Conservation (phyloP, 768 basidiomycete genomes). For the Nidula microcarpa region DNA sequence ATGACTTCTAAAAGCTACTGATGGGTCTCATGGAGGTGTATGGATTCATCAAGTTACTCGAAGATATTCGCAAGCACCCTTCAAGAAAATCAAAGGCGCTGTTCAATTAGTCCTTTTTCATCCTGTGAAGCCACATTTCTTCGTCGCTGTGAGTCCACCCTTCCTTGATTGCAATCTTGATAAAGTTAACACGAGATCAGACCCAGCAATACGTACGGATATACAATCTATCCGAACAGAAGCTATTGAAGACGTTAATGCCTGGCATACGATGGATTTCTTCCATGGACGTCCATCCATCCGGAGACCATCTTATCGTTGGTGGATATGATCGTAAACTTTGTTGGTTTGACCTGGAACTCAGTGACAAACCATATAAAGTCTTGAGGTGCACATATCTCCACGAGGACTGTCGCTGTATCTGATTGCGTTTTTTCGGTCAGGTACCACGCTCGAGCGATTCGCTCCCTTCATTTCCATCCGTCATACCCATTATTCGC, state of each 20-base stretch:
- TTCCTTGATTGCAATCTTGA: background rate
- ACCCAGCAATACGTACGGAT: conserved; percentile 95
- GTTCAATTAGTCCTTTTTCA: conserved; percentile 95
- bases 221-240: conserved; percentile 94
- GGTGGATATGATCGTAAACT: conserved; percentile 97
- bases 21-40: conserved; percentile 75
- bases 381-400: conserved; percentile 67
- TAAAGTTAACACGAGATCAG: conserved; percentile 30
- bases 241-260: conserved; percentile 86
- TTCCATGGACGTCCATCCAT: conserved; percentile 93
- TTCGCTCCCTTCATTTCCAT: conserved; percentile 92
- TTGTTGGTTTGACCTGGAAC: conserved; percentile 98
- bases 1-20: conserved; percentile 39
- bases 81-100: conserved; percentile 90
- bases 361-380: conserved; percentile 96
- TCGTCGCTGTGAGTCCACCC: conserved; percentile 77
- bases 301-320: conserved; percentile 94
- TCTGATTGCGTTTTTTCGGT: conserved; percentile 4
- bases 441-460: conserved; percentile 92
- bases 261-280: conserved; percentile 99
- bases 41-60: conserved; percentile 96
- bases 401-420: background rate
- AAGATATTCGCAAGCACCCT: conserved; percentile 95
- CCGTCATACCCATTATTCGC: conserved; percentile 94
- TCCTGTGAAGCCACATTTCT: conserved; percentile 92